These are phyloP conservation scores for Gracilaria vermiculophylla DNA, from an alignment of 23 red algal genomes.

Conservation along the genomic window DNA sequence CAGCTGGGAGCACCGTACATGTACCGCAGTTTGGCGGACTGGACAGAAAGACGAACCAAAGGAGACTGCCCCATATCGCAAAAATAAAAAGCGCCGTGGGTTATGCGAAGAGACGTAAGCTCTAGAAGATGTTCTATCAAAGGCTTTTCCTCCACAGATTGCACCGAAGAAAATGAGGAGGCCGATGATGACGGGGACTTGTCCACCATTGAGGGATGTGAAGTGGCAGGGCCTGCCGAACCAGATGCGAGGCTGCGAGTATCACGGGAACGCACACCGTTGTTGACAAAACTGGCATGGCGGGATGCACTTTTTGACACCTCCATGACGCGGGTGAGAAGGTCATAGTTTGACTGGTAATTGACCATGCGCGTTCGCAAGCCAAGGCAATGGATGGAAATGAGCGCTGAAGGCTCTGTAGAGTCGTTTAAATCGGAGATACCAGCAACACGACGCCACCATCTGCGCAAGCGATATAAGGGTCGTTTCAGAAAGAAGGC, in stretches of 20 bases:
- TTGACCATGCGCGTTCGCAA: conserved; percentile 50
- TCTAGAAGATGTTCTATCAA: conserved; percentile 38
- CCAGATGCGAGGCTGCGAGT: not conserved
- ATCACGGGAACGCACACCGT: conserved; percentile 22
- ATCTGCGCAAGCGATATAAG: conserved; percentile 38
- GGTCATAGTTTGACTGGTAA: conserved; percentile 1
- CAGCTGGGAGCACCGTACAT: conserved; percentile 54
- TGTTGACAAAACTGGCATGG: not conserved
- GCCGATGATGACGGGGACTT: not conserved
- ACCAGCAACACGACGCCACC: conserved; percentile 31
- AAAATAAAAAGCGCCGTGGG: conserved; percentile 54
- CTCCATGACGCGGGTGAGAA: not conserved
- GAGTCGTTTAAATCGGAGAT: conserved; percentile 6
- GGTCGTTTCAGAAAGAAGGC: conserved; percentile 51
- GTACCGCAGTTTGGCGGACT: conserved; percentile 48
- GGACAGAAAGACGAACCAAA: conserved; percentile 42
- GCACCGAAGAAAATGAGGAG: conserved; percentile 36
- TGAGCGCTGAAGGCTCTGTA: conserved; percentile 29
- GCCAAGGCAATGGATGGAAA: conserved; percentile 37
- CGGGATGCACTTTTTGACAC: not conserved
- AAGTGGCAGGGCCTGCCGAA: not conserved
- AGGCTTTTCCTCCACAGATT: conserved; percentile 50
- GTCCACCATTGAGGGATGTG: not conserved
- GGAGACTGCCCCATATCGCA: conserved; percentile 67
- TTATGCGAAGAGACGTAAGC: conserved; percentile 42